Evolutionary conservation across 1,284 basidiomycete species (phyloP), one percentile per base, ranked within the genome.

Genomic region (Cryptococcus sp.): DNA sequence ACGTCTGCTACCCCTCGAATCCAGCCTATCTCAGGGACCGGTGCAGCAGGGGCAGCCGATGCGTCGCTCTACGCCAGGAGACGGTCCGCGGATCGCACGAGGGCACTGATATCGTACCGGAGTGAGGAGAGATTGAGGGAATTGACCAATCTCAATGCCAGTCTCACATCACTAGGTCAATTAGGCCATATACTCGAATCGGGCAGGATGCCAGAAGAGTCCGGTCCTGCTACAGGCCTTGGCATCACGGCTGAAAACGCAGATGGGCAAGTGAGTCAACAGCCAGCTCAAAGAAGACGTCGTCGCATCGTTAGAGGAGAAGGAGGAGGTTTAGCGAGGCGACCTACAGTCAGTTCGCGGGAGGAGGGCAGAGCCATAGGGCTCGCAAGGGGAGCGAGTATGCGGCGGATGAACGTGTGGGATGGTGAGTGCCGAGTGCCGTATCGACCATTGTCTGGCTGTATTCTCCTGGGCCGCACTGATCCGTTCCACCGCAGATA

Each of bases 381-480:
- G n/a, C 39, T 77, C 20, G 66, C 73, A 8, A 68, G 76, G 47
- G 67, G 73, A 17, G 74, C 73, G 5, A 74, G 72, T 58, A 74
- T 76, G 73, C 64, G 76, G 13, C 58, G 76, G n/a, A 52, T 65
- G 15, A 77, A 76, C 50, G 68, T 77, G 3, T 77, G 76, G 76
- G 76, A 77, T 52, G 72, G 75, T 75, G 47, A 54, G 73, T 66
- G 1, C n/a, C n/a, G n/a, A n/a, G n/a, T n/a, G 30, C 30, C 30
- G 27, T 35, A 10, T 35, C 13, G 2, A 35, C 30, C 30, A 3
- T 25, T 27, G 17, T 17, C 38, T 11, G 15, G 30, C 10, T n/a
- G 3, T 4, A 1, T 41, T 25, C 22, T 38, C 22, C 8, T 35
- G 30, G 46, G 47, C 47, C 17, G 16, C 6, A 45, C 46, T 48